Evolutionary conservation across 2,329 filamentous ascomycete species (phyloP), one percentile per base, ranked within the genome.

Genomic region (Diaporthe aspalathi): DNA sequence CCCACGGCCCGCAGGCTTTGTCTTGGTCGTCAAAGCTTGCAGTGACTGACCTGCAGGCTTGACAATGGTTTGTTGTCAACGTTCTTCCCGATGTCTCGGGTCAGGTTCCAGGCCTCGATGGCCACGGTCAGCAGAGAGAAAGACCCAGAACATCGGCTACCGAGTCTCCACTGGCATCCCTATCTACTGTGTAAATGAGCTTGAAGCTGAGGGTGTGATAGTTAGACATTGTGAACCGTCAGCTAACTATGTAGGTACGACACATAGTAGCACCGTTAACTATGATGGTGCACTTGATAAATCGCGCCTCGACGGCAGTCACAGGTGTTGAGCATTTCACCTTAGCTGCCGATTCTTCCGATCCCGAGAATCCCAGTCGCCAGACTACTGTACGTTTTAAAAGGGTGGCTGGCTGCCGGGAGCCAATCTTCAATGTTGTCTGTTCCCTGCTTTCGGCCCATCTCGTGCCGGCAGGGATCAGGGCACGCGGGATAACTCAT

Each of bases 261-360:
- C 60, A 35, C 32, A n/a, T n/a, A n/a, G n/a, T n/a, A n/a, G n/a
- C n/a, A n/a, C n/a, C n/a, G n/a, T n/a, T n/a, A n/a, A n/a, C n/a
- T n/a, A n/a, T n/a, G n/a, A n/a, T n/a, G n/a, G 29, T 49, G 20
- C 27, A 32, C 29, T 3, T 17, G n/a, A n/a, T n/a, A 17, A 12
- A 27, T 11, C 24, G 12, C 29, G 57, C 32, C 6, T 20, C 12
- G 9, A 1, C 35, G 7, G 35, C 14, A 29, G 3, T 6, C n/a
- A 9, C 3, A 24, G 49, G 49, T 24, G 32, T 12, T 63, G 40
- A 63, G 40, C 24, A 6, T 22, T 20, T 20, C 27, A 14, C 40
- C 22, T 43, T 49, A 49, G 60, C 60, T 63, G 43, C 60, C 60
- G 27, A 63, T 63, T 27, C 8, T 49, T 49, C 60, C 60, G 29